Base-by-base conservation (phyloP, 352 stramenopile species). In the Pythium dissimile region DNA sequence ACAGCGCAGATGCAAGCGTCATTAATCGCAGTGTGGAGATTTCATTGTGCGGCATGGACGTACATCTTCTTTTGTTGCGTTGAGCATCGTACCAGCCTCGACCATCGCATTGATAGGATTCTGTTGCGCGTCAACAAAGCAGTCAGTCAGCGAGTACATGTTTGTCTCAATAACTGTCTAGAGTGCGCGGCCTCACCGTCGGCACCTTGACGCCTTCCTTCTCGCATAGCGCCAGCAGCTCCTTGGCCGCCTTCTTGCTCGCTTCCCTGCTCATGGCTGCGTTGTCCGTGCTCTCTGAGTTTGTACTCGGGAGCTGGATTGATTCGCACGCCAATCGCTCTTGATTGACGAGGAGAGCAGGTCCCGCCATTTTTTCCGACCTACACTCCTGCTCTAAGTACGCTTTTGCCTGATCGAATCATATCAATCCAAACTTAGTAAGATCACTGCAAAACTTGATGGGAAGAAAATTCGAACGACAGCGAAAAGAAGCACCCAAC, bases 71-170 rank as follows among this genome's bases (percentile, higher is more conserved):
- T 77, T 80, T n/a, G 84, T 92, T 38, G 84, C 75, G 49, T 92
- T 94, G 15, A 94, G 69, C 79, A 92, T 90, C 13, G 84, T 94
- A 45, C 84, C 84, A 26, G 84, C 84, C 47, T 84, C 80, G 13
- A 94, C 75, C 54, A 86, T 84, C 5, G 84, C 84, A 72, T 94
- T 94, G 16, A 89, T 64, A 3, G 77, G 66, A 37, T 94, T 59
- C 82, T 92, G 34, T 13, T 23, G 21, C 21, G 47, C n/a, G 39
- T 24, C 32, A 13, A 42, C 46, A 31, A 37, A 41, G 16, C 13
- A n/a, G n/a, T n/a, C n/a, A n/a, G n/a, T n/a, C n/a, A n/a, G n/a
- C n/a, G n/a, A n/a, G n/a, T n/a, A n/a, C n/a, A n/a, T n/a, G n/a
- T n/a, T n/a, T n/a, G n/a, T n/a, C n/a, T n/a, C n/a, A n/a, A n/a